Conservation (phyloP, 108 stramenopile genomes). For the Aurantiochytrium sp. region DNA sequence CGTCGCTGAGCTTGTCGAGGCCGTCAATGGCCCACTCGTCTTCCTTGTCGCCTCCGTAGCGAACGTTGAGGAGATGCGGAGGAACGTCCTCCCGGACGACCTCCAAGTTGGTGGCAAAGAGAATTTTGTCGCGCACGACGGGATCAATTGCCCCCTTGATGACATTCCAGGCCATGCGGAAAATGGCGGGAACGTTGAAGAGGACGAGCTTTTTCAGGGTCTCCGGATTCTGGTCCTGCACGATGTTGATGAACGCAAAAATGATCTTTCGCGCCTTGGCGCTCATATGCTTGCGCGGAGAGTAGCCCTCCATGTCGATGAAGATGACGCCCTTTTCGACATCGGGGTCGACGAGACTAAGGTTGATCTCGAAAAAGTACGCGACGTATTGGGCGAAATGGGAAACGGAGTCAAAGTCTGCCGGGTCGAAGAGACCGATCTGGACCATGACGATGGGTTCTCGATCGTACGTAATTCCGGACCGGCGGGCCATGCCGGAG, state of each 20-base stretch:
- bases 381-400: not conserved
- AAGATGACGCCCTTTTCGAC: not conserved
- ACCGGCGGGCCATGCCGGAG: not conserved
- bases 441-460: slow-evolving; percentile 9
- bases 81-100: not conserved
- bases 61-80: not conserved
- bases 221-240: slow-evolving; percentile 21
- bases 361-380: not conserved
- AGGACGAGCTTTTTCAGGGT: not conserved
- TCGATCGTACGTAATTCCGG: not conserved
- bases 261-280: slow-evolving; percentile 14
- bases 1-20: not conserved
- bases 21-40: slow-evolving; percentile 5
- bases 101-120: not conserved
- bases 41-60: slow-evolving; percentile 4
- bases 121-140: not conserved
- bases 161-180: not conserved
- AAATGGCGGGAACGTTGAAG: slow-evolving; percentile 1
- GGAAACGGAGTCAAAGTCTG: not conserved
- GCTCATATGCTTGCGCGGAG: not conserved
- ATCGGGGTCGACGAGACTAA: not conserved
- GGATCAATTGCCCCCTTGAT: not conserved
- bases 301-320: not conserved
- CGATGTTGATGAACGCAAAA: not conserved
- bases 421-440: not conserved